Conservation (phyloP, 1,284 basidiomycete genomes). For the Tilletia caries region DNA sequence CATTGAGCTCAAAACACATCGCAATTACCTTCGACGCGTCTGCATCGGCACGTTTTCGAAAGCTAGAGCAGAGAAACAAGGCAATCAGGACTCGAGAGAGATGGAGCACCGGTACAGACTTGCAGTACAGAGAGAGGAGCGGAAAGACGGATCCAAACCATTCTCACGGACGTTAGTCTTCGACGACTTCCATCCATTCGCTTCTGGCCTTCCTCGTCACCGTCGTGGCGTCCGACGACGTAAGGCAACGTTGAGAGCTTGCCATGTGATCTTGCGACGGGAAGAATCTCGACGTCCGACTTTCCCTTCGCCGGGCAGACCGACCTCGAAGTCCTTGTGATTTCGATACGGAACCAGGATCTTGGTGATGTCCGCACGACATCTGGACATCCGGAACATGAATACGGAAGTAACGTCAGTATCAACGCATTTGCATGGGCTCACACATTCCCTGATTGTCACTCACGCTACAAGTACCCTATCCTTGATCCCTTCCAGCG, state of each 20-base stretch:
- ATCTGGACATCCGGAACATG: slow-evolving; percentile 12
- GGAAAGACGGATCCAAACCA: no score
- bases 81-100: no score
- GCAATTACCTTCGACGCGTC: no score
- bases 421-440: no score
- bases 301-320: slow-evolving; percentile 70
- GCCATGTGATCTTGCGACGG: slow-evolving; percentile 71
- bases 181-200: slow-evolving; percentile 15
- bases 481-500: slow-evolving; percentile 51
- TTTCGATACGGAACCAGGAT: slow-evolving; percentile 78
- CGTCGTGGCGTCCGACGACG: slow-evolving; percentile 15
- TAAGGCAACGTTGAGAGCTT: slow-evolving; percentile 76
- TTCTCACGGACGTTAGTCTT: slow-evolving; percentile 13
- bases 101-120: no score
- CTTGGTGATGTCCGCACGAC: slow-evolving; percentile 74
- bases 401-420: no score
- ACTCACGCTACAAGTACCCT: slow-evolving; percentile 42
- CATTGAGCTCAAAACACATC: no score
- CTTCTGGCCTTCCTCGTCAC: slow-evolving; percentile 18
- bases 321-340: slow-evolving; percentile 77
- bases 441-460: no score
- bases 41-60: no score
- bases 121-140: neutral
- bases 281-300: slow-evolving; percentile 71
- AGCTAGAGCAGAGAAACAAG: no score